Evolutionary conservation across 2,329 filamentous ascomycete genomes (phyloP).

Genomic region (Anthostomella pinea): DNA sequence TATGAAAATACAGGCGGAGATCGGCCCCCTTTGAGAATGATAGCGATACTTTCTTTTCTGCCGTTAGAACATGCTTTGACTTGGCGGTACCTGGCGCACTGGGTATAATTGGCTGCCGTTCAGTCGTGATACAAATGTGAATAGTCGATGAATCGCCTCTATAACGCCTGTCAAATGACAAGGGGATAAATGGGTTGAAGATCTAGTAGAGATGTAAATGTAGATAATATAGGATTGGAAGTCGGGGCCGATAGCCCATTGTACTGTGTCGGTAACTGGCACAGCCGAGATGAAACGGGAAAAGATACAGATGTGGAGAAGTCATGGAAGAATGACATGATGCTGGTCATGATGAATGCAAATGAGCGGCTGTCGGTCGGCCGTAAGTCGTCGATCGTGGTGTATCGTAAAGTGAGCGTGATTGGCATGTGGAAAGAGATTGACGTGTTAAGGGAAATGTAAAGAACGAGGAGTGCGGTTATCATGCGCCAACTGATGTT

Average conservation of each 20-base stretch:
- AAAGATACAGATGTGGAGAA: background rate
- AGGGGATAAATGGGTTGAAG: background rate
- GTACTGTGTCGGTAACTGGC: too few species aligned
- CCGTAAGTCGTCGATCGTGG: slow-evolving; percentile 28
- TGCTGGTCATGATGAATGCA: slow-evolving; percentile 15
- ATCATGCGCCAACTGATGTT: slow-evolving; percentile 11
- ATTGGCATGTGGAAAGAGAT: slow-evolving; percentile 7
- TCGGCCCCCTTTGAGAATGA: slow-evolving; percentile 12
- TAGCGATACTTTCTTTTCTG: slow-evolving; percentile 17
- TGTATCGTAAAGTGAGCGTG: slow-evolving; percentile 11
- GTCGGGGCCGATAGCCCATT: too few species aligned
- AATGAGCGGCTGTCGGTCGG: slow-evolving; percentile 24
- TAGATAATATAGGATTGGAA: background rate
- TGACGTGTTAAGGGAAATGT: slow-evolving; percentile 5
- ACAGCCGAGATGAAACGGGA: slow-evolving; percentile 9
- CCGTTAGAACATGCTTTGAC: slow-evolving; percentile 18
- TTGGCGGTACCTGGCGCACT: slow-evolving; percentile 29
- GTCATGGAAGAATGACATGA: slow-evolving; percentile 15
- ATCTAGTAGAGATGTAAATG: background rate
- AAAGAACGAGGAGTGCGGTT: slow-evolving; percentile 7
- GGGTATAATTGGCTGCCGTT: slow-evolving; percentile 31
- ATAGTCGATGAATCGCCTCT: too few species aligned
- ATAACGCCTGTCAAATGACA: too few species aligned
- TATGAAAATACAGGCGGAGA: slow-evolving; percentile 10
- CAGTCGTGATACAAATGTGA: slow-evolving; percentile 13